phyloP scores from a whole-genome alignment of 2,329 filamentous ascomycete species.

The Microascus cirrosus region DNA sequence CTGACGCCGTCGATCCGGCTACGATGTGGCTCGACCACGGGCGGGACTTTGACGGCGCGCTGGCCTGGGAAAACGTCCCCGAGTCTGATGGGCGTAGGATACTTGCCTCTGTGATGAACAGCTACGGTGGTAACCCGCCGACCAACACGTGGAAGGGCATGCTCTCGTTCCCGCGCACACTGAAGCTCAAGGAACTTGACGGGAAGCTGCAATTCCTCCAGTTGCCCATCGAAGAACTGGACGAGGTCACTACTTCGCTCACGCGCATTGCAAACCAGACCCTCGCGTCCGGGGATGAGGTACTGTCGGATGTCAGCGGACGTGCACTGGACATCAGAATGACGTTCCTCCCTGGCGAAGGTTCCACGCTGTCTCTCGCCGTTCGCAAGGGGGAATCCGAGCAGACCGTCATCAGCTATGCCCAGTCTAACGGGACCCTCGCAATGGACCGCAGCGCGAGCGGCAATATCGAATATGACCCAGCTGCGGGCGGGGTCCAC shows the following conservation, averaged over 20 bases:
- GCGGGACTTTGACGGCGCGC: not conserved
- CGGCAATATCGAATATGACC: not conserved
- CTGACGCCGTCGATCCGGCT: not conserved
- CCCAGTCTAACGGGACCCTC: not conserved
- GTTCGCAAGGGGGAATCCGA: not conserved
- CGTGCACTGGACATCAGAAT: not conserved
- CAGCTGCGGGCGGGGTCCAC: not conserved
- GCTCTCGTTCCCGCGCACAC: not conserved
- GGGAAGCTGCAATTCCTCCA: not conserved
- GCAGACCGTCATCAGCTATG: not conserved
- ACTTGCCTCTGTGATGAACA: not conserved
- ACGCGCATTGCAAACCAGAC: not conserved
- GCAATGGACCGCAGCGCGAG: not conserved
- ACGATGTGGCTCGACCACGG: not conserved
- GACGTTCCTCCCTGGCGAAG: not conserved
- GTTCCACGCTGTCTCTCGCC: not conserved
- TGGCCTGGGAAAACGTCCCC: not conserved
- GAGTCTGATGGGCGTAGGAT: not conserved
- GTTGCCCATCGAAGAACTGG: not conserved
- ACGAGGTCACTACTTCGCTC: not conserved
- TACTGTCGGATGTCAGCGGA: not conserved
- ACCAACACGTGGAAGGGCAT: not conserved
- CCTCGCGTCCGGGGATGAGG: not conserved
- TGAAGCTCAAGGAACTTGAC: not conserved
- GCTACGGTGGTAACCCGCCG: not conserved